These are phyloP conservation scores for Castanospermum australe DNA, from an alignment of 306 rosid species.

Conservation along the genomic window DNA sequence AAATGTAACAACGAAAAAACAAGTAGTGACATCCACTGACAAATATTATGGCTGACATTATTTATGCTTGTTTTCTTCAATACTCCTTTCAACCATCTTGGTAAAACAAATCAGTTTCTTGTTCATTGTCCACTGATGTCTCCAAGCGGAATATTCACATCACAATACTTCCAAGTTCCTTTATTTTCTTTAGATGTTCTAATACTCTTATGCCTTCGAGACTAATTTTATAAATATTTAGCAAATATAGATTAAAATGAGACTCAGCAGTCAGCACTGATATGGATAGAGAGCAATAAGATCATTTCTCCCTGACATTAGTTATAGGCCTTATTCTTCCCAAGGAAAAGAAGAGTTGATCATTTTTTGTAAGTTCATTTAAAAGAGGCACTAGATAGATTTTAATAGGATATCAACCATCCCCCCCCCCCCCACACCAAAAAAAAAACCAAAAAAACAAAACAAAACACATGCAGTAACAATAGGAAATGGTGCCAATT, in stretches of 20 bases:
- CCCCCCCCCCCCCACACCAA: background rate
- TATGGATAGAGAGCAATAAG: background rate
- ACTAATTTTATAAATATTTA: background rate
- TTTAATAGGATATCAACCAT: background rate
- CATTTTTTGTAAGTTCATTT: background rate
- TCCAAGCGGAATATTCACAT: background rate
- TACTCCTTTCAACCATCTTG: background rate
- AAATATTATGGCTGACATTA: background rate
- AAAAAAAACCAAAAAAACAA: too few relatives aligned
- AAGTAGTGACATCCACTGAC: background rate
- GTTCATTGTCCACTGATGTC: background rate
- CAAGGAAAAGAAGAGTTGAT: background rate
- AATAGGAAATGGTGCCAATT: constrained; percentile 13
- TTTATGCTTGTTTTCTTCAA: background rate
- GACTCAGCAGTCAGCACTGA: background rate
- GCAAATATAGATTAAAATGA: too few relatives aligned
- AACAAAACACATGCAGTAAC: background rate
- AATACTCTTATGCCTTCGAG: background rate
- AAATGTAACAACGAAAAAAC: background rate
- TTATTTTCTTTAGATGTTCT: background rate
- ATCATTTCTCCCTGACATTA: background rate
- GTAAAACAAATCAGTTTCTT: background rate
- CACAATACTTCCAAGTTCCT: background rate
- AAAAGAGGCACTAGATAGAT: background rate
- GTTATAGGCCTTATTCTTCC: background rate